Evolutionary conservation across 2,329 filamentous ascomycete genomes (phyloP).

Genomic region (Neobulgaria alba): DNA sequence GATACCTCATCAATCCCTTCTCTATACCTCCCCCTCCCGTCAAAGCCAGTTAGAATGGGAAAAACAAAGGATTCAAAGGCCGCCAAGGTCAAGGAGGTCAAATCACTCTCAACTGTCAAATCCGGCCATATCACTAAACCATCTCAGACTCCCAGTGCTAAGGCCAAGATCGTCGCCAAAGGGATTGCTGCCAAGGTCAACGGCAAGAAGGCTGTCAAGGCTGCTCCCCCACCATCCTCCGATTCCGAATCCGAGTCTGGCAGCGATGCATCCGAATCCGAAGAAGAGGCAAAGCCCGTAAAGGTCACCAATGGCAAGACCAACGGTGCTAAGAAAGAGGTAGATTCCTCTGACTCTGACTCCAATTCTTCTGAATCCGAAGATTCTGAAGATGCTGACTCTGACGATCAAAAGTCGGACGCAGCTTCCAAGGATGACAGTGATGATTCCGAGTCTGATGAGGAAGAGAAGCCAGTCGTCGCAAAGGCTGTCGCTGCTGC

Average conservation of each 20-base stretch:
- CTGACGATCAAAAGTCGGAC: slow-evolving; percentile 5
- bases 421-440: slow-evolving; percentile 20
- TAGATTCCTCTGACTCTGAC: slow-evolving; percentile 29
- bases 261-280: slow-evolving; percentile 23
- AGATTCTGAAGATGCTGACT: slow-evolving; percentile 27
- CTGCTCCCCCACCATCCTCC: slow-evolving; percentile 32
- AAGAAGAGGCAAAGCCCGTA: slow-evolving; percentile 26
- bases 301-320: slow-evolving; percentile 27
- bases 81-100: slow-evolving; percentile 40
- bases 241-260: slow-evolving; percentile 26
- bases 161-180: slow-evolving; percentile 61
- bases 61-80: slow-evolving; percentile 57
- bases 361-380: slow-evolving; percentile 17
- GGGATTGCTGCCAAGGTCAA: slow-evolving; percentile 31
- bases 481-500: slow-evolving; percentile 15
- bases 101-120: slow-evolving; percentile 50
- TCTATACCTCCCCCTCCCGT: too few relatives aligned
- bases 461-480: slow-evolving; percentile 20
- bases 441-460: slow-evolving; percentile 18
- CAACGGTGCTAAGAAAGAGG: slow-evolving; percentile 31
- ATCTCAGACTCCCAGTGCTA: slow-evolving; percentile 53
- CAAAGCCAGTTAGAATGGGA: too few relatives aligned
- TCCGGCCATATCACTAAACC: slow-evolving; percentile 59
- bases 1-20: slow-evolving; percentile 6
- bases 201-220: slow-evolving; percentile 35